Percentiles rank a stretch among this genome's conserved stretches.
Conservation (phyloP, 1,139 yeast genomes). For the Hansenula lynferdii region DNA sequence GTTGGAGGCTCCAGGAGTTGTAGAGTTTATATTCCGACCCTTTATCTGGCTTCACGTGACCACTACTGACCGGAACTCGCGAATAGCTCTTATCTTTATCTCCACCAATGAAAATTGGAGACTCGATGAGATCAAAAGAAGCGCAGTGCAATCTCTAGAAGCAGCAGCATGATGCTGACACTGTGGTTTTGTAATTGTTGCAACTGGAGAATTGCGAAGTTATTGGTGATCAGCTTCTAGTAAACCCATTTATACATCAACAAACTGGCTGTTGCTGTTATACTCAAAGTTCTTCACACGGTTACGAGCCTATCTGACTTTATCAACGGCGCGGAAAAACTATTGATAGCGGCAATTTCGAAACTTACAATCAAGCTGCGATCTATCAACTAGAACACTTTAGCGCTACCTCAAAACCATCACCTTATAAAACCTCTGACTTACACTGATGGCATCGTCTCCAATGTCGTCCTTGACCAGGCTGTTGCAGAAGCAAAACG, state of each 20-base stretch:
- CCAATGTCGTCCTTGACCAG: slow-evolving; percentile 22
- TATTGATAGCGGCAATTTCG: background rate
- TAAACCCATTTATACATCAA: background rate
- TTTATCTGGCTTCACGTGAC: background rate
- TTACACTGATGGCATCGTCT: slow-evolving; percentile 10
- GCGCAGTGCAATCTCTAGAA: too few relatives aligned
- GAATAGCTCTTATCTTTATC: slow-evolving; percentile 3
- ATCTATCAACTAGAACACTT: background rate
- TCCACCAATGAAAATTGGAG: slow-evolving; percentile 1
- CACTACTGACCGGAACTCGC: background rate
- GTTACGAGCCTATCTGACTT: too few relatives aligned
- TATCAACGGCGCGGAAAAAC: slow-evolving; percentile 1
- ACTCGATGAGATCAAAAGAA: background rate
- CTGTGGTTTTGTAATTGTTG: too few relatives aligned
- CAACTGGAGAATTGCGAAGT: too few relatives aligned
- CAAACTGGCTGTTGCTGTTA: too few relatives aligned
- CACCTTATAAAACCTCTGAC: too few relatives aligned
- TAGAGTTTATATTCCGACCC: too few relatives aligned
- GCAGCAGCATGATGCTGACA: too few relatives aligned
- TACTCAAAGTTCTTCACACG: too few relatives aligned
- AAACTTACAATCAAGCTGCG: background rate
- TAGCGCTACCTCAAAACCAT: background rate
- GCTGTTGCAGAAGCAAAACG: slow-evolving; percentile 20
- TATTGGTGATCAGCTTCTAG: too few relatives aligned
- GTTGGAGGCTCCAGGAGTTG: too few relatives aligned